phyloP scores from a whole-genome alignment of 2,329 filamentous ascomycete genomes.

The Neodidymelliopsis sp. region DNA sequence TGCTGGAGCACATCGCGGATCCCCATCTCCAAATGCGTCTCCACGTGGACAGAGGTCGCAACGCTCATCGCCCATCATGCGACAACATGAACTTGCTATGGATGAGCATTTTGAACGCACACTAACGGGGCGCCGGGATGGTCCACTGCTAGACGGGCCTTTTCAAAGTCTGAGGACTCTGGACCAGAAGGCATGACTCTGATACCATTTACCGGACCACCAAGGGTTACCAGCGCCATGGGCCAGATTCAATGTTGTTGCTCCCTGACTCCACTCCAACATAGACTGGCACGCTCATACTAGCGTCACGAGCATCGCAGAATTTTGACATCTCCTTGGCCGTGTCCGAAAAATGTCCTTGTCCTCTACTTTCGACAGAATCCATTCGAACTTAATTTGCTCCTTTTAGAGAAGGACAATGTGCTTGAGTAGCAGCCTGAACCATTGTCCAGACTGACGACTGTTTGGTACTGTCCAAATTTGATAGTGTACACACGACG shows the following conservation, averaged over 20 bases:
- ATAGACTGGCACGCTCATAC: slow-evolving; percentile 4
- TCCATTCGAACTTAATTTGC: no score
- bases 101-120: background rate
- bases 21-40: slow-evolving; percentile 6
- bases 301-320: slow-evolving; percentile 9
- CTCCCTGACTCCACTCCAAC: background rate
- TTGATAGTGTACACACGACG: no score
- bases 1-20: slow-evolving; percentile 9
- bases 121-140: background rate
- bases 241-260: slow-evolving; percentile 2
- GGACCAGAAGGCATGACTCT: slow-evolving; percentile 9
- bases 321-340: background rate
- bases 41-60: background rate
- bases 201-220: background rate
- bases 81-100: background rate
- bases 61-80: background rate
- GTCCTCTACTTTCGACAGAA: no score
- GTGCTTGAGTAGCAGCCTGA: no score
- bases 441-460: background rate
- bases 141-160: background rate
- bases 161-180: slow-evolving; percentile 2
- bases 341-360: no score
- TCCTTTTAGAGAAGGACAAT: no score
- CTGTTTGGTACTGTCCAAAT: no score
- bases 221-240: slow-evolving; percentile 4